Conservation (phyloP, 2,329 filamentous ascomycete species). For the Aspergillus fischeri region DNA sequence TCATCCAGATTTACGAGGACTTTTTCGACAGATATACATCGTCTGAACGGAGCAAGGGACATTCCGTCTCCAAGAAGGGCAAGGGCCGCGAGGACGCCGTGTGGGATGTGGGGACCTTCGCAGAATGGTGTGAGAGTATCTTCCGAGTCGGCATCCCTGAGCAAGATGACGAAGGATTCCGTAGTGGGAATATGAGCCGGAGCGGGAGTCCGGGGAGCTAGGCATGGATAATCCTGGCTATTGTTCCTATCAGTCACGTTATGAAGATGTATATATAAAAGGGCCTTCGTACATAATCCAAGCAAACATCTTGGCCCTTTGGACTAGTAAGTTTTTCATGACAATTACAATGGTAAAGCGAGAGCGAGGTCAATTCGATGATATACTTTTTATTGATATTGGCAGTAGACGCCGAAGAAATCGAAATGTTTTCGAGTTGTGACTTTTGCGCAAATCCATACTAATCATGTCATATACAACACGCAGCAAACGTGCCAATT, state of each 20-base stretch:
- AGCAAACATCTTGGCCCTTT: neutral
- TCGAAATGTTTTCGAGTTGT: neutral
- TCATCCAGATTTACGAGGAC: slow-evolving; percentile 59
- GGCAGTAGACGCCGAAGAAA: neutral
- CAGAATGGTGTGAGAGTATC: slow-evolving; percentile 56
- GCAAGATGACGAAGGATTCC: slow-evolving; percentile 6
- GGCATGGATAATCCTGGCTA: neutral
- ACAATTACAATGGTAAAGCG: neutral
- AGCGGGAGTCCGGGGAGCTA: slow-evolving; percentile 6
- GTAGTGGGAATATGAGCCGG: slow-evolving; percentile 12
- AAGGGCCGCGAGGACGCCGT: slow-evolving; percentile 59
- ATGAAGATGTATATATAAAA: neutral
- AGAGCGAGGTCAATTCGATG: neutral
- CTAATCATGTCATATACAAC: neutral
- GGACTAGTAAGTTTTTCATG: neutral
- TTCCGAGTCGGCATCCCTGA: slow-evolving; percentile 53
- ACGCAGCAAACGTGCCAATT: neutral
- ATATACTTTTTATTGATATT: neutral
- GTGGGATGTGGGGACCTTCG: slow-evolving; percentile 63
- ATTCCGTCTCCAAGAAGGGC: slow-evolving; percentile 46
- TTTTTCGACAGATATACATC: slow-evolving; percentile 54
- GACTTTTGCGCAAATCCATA: neutral
- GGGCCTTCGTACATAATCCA: neutral
- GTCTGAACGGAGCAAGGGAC: slow-evolving; percentile 37
- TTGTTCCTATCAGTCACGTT: neutral